Base-by-base conservation (phyloP, 2,329 filamentous ascomycete genomes). In the Tympanopsis confertula region DNA sequence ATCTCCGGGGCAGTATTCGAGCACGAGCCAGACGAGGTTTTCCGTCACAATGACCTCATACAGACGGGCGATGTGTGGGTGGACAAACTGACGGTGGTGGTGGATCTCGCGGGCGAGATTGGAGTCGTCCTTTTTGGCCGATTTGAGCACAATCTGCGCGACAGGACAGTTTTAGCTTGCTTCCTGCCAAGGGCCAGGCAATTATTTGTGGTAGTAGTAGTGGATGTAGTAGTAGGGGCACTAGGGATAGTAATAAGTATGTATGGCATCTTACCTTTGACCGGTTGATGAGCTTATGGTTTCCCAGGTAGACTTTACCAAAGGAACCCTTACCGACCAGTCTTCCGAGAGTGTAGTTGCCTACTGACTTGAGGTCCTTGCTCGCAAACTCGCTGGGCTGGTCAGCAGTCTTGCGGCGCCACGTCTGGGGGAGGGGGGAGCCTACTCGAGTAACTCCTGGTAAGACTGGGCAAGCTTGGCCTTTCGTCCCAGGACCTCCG, bases 1-100 rank as follows among this genome's bases (percentile, higher is more conserved):
- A 61, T 96, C 91, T 42, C 91, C 88, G 44, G 86, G 82, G 61
- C 91, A 98, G 57, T 94, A 98, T 64, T 98, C 91, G 51, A 98
- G 66, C 20, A 93, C 91, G 53, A 98, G 71, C 91, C 91, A 98
- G 38, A 98, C 93, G 57, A 96, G 61, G 36, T 68, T 79, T 62
- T 98, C 91, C 2, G 91, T 98, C 44, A 98, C 88, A 50, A 98
- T 94, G 42, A 98, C 89, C 66, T 98, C 91, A 66, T 98, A 96
- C 17, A 98, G 68, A 37, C 91, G 77, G 35, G 91, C 88, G 50
- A 98, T 98, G 62, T 98, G 91, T 17, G 91, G 91, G 54, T 98
- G 91, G 46, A 94, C 74, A 60, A 98, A 95, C 60, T 98, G 91
- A 48, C 91, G 84, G 58, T 98, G 91, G 57, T 98, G 91, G 59